Evolutionary conservation across 2,329 filamentous ascomycete species (phyloP), one percentile per base, ranked within the genome.

Genomic region (Neoascochyta sp.): DNA sequence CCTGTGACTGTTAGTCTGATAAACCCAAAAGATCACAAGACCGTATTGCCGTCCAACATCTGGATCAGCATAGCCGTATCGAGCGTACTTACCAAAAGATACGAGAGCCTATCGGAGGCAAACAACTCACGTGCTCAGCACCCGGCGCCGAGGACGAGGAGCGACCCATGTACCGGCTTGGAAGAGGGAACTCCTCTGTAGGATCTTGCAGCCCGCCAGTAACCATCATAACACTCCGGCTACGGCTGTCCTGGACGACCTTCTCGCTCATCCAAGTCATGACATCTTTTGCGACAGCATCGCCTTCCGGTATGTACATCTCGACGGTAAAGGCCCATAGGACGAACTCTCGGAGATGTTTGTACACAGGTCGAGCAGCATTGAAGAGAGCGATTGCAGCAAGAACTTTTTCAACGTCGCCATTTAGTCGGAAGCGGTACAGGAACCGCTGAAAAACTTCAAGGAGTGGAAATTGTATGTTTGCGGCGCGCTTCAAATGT

Each of bases 371-470:
- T 11, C 31, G 22, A 7, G 43, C 19, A 7, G 49, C 48, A 20
- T 45, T 48, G 19, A 53, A 55, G 2, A 57, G 37, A 9, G 51
- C 50, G 22, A 56, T 34, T 3, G 47, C 19, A 2, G 47, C 48
- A 9, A 58, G 27, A 13, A 53, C 15, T 22, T 38, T 52, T 16
- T 58, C 50, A 2, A 56, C 24, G 20, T 47, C 37, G 22, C 34
- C 41, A 7, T 36, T 34, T 16, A 47, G 43, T 9, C 36, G 45
- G 8, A 55, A 24, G 10, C 49, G 50, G 14, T 43, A 46, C 3
- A 53, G 23, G 13, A 54, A 16, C 9, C 52, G 52, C 16, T 57
- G 50, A 5, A 54, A n/a, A 9, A 58, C 39, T 29, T 58, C 54
- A n/a, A 58, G 32, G 2, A 58, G 28, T 1, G 54, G 54, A 29